Evolutionary conservation across 2,329 filamentous ascomycete species (phyloP), one percentile per base, ranked within the genome.

Genomic region (Cephalotrichum gorgonifer): DNA sequence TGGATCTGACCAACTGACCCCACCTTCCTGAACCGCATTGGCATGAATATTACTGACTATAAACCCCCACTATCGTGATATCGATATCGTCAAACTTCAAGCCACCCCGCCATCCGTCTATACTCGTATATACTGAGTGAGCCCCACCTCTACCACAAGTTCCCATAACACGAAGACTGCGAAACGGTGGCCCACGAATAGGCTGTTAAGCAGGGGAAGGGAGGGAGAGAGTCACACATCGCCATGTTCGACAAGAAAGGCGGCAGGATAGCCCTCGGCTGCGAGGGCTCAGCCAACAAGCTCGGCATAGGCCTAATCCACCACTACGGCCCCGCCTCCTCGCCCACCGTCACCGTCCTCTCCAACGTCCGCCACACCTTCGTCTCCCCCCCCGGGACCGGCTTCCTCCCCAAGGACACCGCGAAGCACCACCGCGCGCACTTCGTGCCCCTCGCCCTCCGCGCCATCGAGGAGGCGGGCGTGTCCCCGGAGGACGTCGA

Each of bases 251-350:
- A 55, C 27, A 49, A 49, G 43, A 59, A 66, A 60, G 52, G 61
- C 53, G 57, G 69, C 50, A 74, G 74, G 60, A 72, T 79, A 54
- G 74, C 77, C 57, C 67, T 81, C 54, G 78, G 78, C 55, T 78
- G 74, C 63, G 93, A 98, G 73, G 91, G 93, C 65, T 95, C 88
- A 50, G 93, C 93, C 68, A 98, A 98, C 75, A 98, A 98, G 70
- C 81, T 98, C 47, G 93, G 91, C 56, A 85, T 97, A 51, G 93
- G 93, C 60, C 74, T 98, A 51, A 95, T 98, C 64, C 78, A 81
- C 23, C 93, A 97, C 71, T 75, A 81, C 50, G 68, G 58, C 63
- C 67, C 60, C 51, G 66, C 70, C 51, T 69, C 75, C 51, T 71
- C 74, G 33, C 77, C 85, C 20, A 70, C 74, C 55, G 51, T 52